Percentiles rank a stretch among this genome's conserved stretches.
Evolutionary conservation across 106 monocot genomes (phyloP).

Genomic region (Dioscorea dumetorum): DNA sequence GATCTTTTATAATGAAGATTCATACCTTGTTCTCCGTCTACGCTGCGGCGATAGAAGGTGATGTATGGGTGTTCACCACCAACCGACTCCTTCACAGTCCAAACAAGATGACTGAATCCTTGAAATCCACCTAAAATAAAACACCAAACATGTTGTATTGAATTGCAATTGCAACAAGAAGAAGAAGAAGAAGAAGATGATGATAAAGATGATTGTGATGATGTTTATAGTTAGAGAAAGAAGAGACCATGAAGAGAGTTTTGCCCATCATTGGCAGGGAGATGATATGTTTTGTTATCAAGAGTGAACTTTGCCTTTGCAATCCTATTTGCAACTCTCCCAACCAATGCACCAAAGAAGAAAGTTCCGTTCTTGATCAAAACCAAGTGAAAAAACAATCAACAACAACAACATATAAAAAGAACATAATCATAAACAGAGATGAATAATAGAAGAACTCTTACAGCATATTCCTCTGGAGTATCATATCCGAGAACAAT

Average conservation of each 20-base stretch:
- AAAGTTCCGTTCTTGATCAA: constrained; percentile 25
- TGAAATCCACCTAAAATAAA: constrained; percentile 32
- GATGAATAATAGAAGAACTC: not conserved
- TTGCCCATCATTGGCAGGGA: constrained; percentile 30
- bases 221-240: not conserved
- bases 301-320: constrained; percentile 26
- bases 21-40: constrained; percentile 53
- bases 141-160: not conserved
- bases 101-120: constrained; percentile 33
- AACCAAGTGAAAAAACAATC: not conserved
- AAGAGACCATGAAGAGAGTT: constrained; percentile 39
- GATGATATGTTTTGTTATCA: constrained; percentile 17
- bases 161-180: not conserved
- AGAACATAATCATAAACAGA: not conserved
- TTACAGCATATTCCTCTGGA: constrained; percentile 39
- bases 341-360: constrained; percentile 54
- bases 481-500: constrained; percentile 65
- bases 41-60: constrained; percentile 39
- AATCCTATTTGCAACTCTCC: constrained; percentile 54
- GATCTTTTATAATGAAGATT: not conserved
- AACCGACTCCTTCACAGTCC: constrained; percentile 22
- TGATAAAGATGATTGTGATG: too few species aligned
- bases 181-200: not conserved
- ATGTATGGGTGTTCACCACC: constrained; percentile 35
- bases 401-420: not conserved